Evolutionary conservation across 176 grass and related monocot genomes (phyloP).

Genomic region (Oryza glaberrima): DNA sequence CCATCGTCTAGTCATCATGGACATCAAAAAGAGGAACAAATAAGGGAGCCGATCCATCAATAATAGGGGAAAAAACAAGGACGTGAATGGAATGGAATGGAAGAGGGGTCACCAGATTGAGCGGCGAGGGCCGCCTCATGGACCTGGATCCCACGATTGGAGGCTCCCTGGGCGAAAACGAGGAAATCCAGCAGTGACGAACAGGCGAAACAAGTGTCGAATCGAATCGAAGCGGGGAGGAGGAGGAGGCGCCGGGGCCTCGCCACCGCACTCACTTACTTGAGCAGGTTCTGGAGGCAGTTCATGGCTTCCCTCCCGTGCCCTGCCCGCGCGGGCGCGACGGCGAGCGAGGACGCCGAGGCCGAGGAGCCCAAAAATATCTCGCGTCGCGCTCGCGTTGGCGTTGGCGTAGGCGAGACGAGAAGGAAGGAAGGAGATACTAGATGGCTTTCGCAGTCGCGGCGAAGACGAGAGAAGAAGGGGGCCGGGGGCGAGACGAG

Average conservation of each 20-base stretch:
- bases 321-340: not conserved
- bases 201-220: not conserved
- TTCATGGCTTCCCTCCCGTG: conserved; percentile 48
- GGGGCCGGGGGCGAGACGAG: too few species aligned
- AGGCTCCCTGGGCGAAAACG: conserved; percentile 48
- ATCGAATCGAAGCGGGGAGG: not conserved
- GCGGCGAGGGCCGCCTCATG: conserved; percentile 61
- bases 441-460: too few species aligned
- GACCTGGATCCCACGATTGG: conserved; percentile 56
- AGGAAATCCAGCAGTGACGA: not conserved
- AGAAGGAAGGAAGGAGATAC: too few species aligned
- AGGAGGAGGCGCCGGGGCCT: not conserved
- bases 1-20: conserved; percentile 37
- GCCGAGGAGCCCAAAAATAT: conserved; percentile 8
- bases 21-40: not conserved
- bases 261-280: conserved; percentile 37
- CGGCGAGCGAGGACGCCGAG: not conserved
- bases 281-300: conserved; percentile 69
- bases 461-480: not conserved
- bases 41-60: not conserved
- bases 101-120: conserved; percentile 46
- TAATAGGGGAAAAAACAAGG: not conserved
- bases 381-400: not conserved
- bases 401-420: not conserved
- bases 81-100: not conserved